Base-by-base conservation (phyloP, 2,329 filamentous ascomycete species). In the Botryosphaeria agaves region DNA sequence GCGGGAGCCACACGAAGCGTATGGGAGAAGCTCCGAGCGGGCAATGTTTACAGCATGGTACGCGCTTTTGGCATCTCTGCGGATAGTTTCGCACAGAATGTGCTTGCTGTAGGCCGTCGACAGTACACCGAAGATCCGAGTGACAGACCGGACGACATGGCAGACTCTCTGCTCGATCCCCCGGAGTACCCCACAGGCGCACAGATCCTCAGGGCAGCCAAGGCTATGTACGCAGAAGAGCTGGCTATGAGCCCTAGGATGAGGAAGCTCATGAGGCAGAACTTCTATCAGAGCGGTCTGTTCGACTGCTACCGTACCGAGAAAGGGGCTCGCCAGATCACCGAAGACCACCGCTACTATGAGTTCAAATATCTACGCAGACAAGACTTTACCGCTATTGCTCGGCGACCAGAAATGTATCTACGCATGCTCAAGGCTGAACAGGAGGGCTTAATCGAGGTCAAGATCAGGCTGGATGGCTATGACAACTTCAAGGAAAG, bases 381-480 rank as follows among this genome's bases (percentile, higher is more conserved):
- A 43, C 85, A 94, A 53, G 80, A 81, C 5, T 78, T 94, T 36
- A 62, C 64, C 25, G 79, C 89, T 40, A 69, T 95, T 35, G 78
- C 83, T 3, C 72, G 74, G 31, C 75, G 80, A 31, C 89, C 89
- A 1, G 85, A 94, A 39, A 63, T 93, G 16, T 98, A 89, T 50
- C 60, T 98, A 33, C 87, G 91, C 56, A 98, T 98, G 89, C 73
- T 95, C 52, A 91, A 84, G 51, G 89, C 89, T 2, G 89, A 98
- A 52, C 79, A 89, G 44, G 89, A 98, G 50, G 85, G 87, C 2
- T 62, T 98, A 1, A 69, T 98, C 9, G 82, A 92, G 35, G 81
- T 98, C 32, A 75, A 72, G 41, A 70, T 95, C 12, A 69, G 69
- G 9, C 68, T 95, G 50, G 72, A 82, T 42, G 73, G 78, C 32